phyloP scores from a whole-genome alignment of 345 rosid species.

The Rhizophora apiculata region DNA sequence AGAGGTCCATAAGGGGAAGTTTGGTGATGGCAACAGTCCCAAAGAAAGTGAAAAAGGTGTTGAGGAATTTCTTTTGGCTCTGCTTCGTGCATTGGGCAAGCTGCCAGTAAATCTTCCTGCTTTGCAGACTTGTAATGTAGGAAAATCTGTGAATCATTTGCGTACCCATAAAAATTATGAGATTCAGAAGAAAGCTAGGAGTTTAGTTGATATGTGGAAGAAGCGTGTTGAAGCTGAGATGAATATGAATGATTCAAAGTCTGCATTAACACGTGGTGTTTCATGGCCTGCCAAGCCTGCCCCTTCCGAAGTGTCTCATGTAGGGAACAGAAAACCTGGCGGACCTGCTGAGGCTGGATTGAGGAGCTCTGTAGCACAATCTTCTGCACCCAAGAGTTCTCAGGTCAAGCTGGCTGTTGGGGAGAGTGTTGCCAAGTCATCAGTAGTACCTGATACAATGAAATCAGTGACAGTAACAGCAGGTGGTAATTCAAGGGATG shows the following conservation, averaged over 20 bases:
- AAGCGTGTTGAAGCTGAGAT: slow-evolving; percentile 93
- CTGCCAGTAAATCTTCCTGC: slow-evolving; percentile 90
- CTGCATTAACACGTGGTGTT: slow-evolving; percentile 58
- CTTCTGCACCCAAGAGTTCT: slow-evolving; percentile 55
- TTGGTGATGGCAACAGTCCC: slow-evolving; percentile 61
- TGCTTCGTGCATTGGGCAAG: slow-evolving; percentile 87
- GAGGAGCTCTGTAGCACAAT: slow-evolving; percentile 53
- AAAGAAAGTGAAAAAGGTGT: slow-evolving; percentile 62
- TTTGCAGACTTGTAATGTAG: slow-evolving; percentile 80
- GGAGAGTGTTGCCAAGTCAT: slow-evolving; percentile 48
- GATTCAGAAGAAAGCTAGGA: slow-evolving; percentile 85
- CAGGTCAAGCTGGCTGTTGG: slow-evolving; percentile 49
- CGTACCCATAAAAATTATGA: slow-evolving; percentile 78
- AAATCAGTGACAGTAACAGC: slow-evolving; percentile 50
- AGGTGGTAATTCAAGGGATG: slow-evolving; percentile 48
- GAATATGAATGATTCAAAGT: slow-evolving; percentile 53
- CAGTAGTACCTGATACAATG: slow-evolving; percentile 51
- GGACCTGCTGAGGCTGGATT: slow-evolving; percentile 55
- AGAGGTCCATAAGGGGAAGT: slow-evolving; percentile 83
- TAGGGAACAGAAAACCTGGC: slow-evolving; percentile 48
- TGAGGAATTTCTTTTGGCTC: slow-evolving; percentile 68
- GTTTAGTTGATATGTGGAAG: slow-evolving; percentile 94
- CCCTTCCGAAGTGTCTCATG: slow-evolving; percentile 54
- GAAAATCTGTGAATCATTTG: slow-evolving; percentile 85
- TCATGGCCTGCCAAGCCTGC: slow-evolving; percentile 65